Conservation (phyloP, 2,329 filamentous ascomycete species). For the Curvularia sp. region DNA sequence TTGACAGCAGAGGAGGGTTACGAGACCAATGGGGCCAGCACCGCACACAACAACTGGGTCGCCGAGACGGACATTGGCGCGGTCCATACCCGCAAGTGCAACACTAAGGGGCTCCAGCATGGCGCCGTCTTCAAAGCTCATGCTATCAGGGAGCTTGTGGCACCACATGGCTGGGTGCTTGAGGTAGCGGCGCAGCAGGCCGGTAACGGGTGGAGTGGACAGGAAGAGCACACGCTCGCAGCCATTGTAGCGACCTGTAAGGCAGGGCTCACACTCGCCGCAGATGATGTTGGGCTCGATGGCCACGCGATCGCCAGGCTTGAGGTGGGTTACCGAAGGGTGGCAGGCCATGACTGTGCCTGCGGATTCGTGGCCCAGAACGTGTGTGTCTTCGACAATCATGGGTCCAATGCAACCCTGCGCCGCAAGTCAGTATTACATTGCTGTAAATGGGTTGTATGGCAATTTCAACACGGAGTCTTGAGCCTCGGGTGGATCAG, state of each 20-base stretch:
- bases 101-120: constrained; percentile 91
- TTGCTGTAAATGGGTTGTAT: background rate
- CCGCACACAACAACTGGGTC: constrained; percentile 90
- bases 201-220: constrained; percentile 87
- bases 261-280: constrained; percentile 85
- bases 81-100: constrained; percentile 84
- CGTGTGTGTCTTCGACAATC: constrained; percentile 87
- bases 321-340: constrained; percentile 77
- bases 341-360: constrained; percentile 82
- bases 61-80: constrained; percentile 80
- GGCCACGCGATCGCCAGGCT: constrained; percentile 88
- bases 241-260: constrained; percentile 93
- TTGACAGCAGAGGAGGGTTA: constrained; percentile 78
- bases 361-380: constrained; percentile 92
- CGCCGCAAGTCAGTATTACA: constrained; percentile 6
- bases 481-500: background rate
- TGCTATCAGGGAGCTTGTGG: constrained; percentile 85
- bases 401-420: constrained; percentile 87
- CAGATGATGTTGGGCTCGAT: constrained; percentile 96
- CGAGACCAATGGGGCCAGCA: constrained; percentile 90
- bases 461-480: background rate
- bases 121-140: constrained; percentile 90
- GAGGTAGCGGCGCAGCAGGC: constrained; percentile 88
- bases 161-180: constrained; percentile 95
- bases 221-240: constrained; percentile 87